These are phyloP conservation scores for Trypethelium eluteriae DNA, from an alignment of 495 filamentous ascomycete species.

Conservation along the genomic window DNA sequence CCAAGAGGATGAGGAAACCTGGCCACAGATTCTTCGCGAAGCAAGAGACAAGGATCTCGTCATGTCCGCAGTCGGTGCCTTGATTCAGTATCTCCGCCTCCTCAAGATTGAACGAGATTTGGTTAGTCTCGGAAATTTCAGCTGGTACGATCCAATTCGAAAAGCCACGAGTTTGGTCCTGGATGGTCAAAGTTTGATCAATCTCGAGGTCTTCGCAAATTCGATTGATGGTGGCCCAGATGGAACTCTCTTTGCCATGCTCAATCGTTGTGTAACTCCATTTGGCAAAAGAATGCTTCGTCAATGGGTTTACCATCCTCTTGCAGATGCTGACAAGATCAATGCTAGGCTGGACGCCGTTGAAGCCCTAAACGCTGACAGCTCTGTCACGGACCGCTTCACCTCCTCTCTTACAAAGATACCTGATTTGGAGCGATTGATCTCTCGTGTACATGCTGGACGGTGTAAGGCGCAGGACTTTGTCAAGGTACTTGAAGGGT, in stretches of 20 bases:
- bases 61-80: slow-evolving; percentile 88
- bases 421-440: slow-evolving; percentile 88
- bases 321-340: slow-evolving; percentile 77
- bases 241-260: slow-evolving; percentile 80
- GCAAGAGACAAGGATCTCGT: slow-evolving; percentile 70
- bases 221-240: slow-evolving; percentile 76
- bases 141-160: slow-evolving; percentile 86
- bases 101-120: slow-evolving; percentile 85
- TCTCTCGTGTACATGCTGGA: slow-evolving; percentile 89
- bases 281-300: slow-evolving; percentile 96
- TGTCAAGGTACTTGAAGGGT: slow-evolving; percentile 87
- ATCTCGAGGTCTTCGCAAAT: slow-evolving; percentile 94
- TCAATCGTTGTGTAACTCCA: slow-evolving; percentile 92
- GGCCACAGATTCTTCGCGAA: slow-evolving; percentile 70
- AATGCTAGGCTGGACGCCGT: slow-evolving; percentile 95
- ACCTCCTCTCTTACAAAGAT: slow-evolving; percentile 77
- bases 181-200: slow-evolving; percentile 94
- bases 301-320: slow-evolving; percentile 95
- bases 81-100: slow-evolving; percentile 73
- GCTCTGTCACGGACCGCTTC: slow-evolving; percentile 69
- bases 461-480: slow-evolving; percentile 85
- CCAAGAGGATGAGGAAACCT: slow-evolving; percentile 56
- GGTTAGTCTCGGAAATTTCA: slow-evolving; percentile 84
- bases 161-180: slow-evolving; percentile 88
- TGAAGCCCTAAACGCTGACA: slow-evolving; percentile 80